Conservation (phyloP, 164 flowering plant genomes). For the Vitis riparia region DNA sequence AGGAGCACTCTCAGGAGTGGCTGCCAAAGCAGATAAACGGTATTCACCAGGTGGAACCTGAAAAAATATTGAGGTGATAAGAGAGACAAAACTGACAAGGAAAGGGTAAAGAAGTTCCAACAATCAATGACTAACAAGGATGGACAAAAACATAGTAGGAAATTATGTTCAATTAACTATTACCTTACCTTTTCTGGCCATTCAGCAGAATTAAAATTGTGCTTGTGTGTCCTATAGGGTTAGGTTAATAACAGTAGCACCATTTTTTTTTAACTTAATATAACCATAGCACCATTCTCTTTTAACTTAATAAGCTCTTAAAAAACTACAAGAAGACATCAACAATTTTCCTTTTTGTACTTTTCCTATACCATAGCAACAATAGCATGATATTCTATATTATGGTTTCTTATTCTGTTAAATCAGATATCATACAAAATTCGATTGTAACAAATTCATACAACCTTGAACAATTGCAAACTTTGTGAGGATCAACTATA, state of each 20-base stretch:
- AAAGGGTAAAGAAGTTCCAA: not conserved
- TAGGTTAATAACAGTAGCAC: not conserved
- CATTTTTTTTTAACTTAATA: not conserved
- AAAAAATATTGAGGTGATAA: not conserved
- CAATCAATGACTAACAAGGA: not conserved
- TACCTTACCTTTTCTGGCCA: not conserved
- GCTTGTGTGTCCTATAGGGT: not conserved
- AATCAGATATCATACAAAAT: not conserved
- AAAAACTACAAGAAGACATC: not conserved
- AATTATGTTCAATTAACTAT: not conserved
- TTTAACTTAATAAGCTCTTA: not conserved
- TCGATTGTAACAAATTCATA: too few species aligned
- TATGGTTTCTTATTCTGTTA: not conserved
- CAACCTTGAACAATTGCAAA: too few species aligned
- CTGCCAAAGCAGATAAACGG: conserved; percentile 78
- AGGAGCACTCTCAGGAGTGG: conserved; percentile 56
- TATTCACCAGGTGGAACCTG: conserved; percentile 93
- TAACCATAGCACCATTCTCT: not conserved
- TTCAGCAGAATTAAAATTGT: not conserved
- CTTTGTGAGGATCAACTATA: not conserved
- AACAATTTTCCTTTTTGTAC: not conserved
- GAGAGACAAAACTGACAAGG: not conserved
- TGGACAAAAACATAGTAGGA: not conserved
- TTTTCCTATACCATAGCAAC: not conserved
- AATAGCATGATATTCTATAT: not conserved